Evolutionary conservation across 805 yeast species (phyloP).

Genomic region (Trichomonascus vanleenenianus): DNA sequence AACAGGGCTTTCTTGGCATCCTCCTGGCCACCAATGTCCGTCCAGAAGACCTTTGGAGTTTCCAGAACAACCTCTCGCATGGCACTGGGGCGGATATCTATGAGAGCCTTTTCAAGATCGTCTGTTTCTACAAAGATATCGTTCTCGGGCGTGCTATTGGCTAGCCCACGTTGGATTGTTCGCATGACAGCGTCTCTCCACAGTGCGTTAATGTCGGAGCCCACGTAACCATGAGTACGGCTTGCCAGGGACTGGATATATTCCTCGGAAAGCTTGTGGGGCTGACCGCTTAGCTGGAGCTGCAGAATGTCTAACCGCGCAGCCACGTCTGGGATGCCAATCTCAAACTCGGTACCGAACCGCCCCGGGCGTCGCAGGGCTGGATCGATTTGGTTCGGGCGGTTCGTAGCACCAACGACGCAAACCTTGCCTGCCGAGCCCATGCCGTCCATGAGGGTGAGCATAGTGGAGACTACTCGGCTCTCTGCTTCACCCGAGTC

Average conservation of each 20-base stretch:
- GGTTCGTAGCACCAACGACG: slow-evolving; percentile 93
- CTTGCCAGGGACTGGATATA: slow-evolving; percentile 59
- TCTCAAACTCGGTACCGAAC: slow-evolving; percentile 82
- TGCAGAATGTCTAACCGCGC: slow-evolving; percentile 67
- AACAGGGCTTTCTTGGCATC: slow-evolving; percentile 69
- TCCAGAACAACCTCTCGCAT: slow-evolving; percentile 94
- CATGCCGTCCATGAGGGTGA: slow-evolving; percentile 98
- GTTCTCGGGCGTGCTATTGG: slow-evolving; percentile 12
- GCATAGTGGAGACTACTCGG: slow-evolving; percentile 80
- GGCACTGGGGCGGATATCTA: slow-evolving; percentile 88
- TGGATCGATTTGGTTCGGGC: slow-evolving; percentile 80
- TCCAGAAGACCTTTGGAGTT: slow-evolving; percentile 90
- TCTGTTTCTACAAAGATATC: slow-evolving; percentile 40
- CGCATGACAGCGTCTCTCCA: slow-evolving; percentile 83
- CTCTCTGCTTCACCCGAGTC: slow-evolving; percentile 88
- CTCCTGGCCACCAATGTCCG: slow-evolving; percentile 93
- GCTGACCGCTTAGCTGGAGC: slow-evolving; percentile 54
- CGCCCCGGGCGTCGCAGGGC: slow-evolving; percentile 84
- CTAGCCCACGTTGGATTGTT: slow-evolving; percentile 59
- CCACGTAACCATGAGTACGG: slow-evolving; percentile 94
- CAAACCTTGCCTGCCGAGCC: slow-evolving; percentile 94
- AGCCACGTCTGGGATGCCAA: slow-evolving; percentile 83
- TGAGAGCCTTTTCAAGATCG: slow-evolving; percentile 66
- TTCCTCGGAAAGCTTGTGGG: slow-evolving; percentile 43
- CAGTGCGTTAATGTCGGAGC: slow-evolving; percentile 87